A percentile compares a stretch with the other conserved stretches of the same genome.
Evolutionary conservation across 345 rosid species (phyloP).

Genomic region (Eucalyptus melliodora): DNA sequence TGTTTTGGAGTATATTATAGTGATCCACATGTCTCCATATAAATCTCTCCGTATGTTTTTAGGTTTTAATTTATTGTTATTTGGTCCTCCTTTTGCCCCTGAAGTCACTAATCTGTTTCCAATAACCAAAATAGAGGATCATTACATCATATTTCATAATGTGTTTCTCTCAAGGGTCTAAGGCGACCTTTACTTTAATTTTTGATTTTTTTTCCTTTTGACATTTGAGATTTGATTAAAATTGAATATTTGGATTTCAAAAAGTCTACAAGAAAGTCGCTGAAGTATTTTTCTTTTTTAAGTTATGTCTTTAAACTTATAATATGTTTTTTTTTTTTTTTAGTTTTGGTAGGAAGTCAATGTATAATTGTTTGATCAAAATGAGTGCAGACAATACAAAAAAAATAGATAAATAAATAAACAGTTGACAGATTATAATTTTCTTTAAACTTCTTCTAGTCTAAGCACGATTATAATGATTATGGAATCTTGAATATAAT

Average conservation of each 20-base stretch:
- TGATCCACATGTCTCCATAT: too few relatives aligned
- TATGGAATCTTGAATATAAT: not conserved
- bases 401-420: too few relatives aligned
- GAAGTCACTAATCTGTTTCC: not conserved
- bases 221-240: not conserved
- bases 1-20: too few relatives aligned
- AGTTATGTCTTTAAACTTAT: not conserved
- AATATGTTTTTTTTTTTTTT: not conserved
- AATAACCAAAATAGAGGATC: not conserved
- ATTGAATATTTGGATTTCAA: not conserved
- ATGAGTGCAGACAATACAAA: not conserved
- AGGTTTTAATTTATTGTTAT: not conserved
- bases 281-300: not conserved
- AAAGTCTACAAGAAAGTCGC: not conserved
- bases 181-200: not conserved
- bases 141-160: not conserved
- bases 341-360: not conserved
- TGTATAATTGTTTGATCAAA: not conserved
- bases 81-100: not conserved
- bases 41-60: not conserved
- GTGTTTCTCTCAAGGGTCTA: not conserved
- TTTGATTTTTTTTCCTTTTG: not conserved
- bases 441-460: not conserved
- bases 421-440: not conserved
- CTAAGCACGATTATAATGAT: not conserved